Base-by-base conservation (phyloP, 2,329 filamentous ascomycete species). In the Pestalotiopsis sp. region DNA sequence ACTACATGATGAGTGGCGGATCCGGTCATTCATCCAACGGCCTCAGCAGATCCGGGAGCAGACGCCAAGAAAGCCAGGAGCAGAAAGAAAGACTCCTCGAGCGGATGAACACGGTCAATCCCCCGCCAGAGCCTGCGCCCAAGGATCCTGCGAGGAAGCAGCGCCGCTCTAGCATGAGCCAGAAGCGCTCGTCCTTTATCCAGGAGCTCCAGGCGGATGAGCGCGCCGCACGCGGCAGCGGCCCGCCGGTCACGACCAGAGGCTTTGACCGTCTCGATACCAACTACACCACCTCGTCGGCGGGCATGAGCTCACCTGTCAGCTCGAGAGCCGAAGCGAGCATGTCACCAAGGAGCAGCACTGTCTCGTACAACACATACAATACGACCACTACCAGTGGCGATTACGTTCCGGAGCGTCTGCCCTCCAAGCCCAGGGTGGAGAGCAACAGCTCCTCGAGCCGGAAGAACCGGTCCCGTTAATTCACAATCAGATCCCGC, bases 1-100 rank as follows among this genome's bases (percentile, higher is more conserved):
- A 67, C n/a, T 67, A 59, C 49, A 49, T 59, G 36, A 69, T 69
- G 68, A 69, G 59, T 59, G 59, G 68, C 17, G 68, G 68, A 4
- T 67, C 66, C 6, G 65, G 65, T 4, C 65, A 65, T 17, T 65
- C 67, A 14, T 66, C 63, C 52, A 36, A 52, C 11, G 59, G 36
- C 4, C 4, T 63, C 12, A 4, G n/a, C 31, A 57, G 65, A 56
- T 59, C 68, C 41, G 64, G 49, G 58, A 67, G 59, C 39, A 63
- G 56, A 58, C 20, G 57, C 12, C 25, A 63, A 6, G 67, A 52
- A 1, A 23, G 4, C 17, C 12, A 66, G 20, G 59, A 61, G 4
- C 17, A 63, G 52, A 52, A 62, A 31, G 45, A 58, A 9, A 17
- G 27, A 3, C 4, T 69, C 27, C 67, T 13, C 52, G 65, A 67